A percentile compares a stretch with the other conserved stretches of the same genome.
Conservation (phyloP, 164 flowering plant species). For the Piper betle region DNA sequence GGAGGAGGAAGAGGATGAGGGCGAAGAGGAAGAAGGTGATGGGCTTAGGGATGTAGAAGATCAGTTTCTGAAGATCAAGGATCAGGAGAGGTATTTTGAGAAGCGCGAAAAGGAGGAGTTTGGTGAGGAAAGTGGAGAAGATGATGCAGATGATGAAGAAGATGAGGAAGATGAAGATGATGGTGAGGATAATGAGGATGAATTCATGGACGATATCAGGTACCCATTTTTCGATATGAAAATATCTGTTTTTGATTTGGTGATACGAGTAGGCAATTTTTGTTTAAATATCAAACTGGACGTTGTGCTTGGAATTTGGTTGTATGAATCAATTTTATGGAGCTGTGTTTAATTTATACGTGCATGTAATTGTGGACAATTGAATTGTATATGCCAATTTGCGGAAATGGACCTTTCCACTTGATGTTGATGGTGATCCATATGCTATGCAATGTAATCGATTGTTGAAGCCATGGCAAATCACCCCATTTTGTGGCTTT, state of each 20-base stretch:
- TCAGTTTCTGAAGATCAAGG: slow-evolving; percentile 61
- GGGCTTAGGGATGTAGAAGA: slow-evolving; percentile 47
- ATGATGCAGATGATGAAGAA: slow-evolving; percentile 19
- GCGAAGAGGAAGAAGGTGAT: slow-evolving; percentile 16
- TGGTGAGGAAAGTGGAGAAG: slow-evolving; percentile 25
- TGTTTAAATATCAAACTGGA: too few relatives aligned
- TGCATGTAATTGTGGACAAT: not conserved
- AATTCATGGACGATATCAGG: slow-evolving; percentile 29
- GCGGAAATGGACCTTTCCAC: too few relatives aligned
- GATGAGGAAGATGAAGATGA: slow-evolving; percentile 24
- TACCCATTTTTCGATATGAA: slow-evolving; percentile 6
- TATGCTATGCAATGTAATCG: too few relatives aligned
- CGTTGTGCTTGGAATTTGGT: not conserved
- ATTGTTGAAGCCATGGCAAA: too few relatives aligned
- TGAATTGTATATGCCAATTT: too few relatives aligned
- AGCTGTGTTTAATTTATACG: not conserved
- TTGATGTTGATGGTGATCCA: too few relatives aligned
- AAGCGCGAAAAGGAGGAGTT: slow-evolving; percentile 59
- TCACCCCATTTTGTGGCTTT: too few relatives aligned
- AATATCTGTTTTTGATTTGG: not conserved
- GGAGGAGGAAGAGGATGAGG: slow-evolving; percentile 21
- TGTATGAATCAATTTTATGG: not conserved
- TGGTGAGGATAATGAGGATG: slow-evolving; percentile 29
- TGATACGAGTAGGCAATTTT: too few relatives aligned
- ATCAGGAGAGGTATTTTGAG: slow-evolving; percentile 58